Evolutionary conservation across 345 rosid genomes (phyloP).

Genomic region (Euphorbia peplus): DNA sequence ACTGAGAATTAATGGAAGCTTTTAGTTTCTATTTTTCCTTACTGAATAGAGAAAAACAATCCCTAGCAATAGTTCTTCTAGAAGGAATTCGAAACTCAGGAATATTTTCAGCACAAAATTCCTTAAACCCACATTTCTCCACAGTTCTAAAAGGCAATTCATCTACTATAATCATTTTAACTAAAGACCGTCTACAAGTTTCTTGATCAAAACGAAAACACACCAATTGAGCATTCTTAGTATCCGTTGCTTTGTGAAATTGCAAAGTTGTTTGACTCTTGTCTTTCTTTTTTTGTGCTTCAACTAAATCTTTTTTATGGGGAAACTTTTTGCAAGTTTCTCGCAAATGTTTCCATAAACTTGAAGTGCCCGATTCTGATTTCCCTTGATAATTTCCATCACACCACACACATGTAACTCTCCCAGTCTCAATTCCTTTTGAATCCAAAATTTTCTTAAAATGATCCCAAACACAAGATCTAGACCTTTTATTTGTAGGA

Average conservation of each 20-base stretch:
- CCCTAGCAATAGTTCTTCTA: not conserved
- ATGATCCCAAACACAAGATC: no score
- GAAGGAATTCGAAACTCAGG: not conserved
- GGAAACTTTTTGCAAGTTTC: not conserved
- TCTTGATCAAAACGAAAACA: not conserved
- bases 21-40: not conserved
- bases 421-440: no score
- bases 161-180: not conserved
- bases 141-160: not conserved
- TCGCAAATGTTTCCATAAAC: no score
- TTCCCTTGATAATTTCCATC: no score
- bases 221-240: not conserved
- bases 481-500: no score
- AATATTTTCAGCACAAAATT: no score
- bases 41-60: not conserved
- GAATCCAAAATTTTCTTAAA: no score
- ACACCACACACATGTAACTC: no score
- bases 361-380: no score
- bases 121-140: not conserved
- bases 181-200: not conserved
- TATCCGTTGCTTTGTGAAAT: no score
- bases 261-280: not conserved
- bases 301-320: not conserved
- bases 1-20: not conserved
- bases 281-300: not conserved